Conservation (phyloP, 73 alveolate genomes). For the Paramecium octaurelia region DNA sequence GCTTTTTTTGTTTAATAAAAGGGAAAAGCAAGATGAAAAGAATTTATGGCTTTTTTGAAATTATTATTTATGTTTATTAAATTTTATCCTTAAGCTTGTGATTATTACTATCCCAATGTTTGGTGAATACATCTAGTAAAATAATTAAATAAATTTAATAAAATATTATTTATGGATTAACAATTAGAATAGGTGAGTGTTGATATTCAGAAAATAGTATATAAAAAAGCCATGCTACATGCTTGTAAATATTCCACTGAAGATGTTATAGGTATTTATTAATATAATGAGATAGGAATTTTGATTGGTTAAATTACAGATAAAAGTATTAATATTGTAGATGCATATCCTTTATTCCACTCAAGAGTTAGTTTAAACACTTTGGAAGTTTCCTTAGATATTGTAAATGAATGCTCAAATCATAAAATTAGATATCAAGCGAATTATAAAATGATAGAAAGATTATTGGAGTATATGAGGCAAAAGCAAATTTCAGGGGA, state of each 20-base stretch:
- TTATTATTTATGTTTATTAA: too few relatives aligned
- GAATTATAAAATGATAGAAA: not conserved
- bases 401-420: not conserved
- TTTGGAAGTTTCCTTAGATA: conserved; percentile 13
- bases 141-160: not conserved
- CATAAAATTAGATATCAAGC: not conserved
- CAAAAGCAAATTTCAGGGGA: not conserved
- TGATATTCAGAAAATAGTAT: not conserved
- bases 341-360: conserved; percentile 34
- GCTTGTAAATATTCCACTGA: conserved; percentile 27
- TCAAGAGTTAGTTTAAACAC: not conserved
- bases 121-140: not conserved
- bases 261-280: conserved; percentile 19
- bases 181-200: not conserved
- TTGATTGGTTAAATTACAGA: not conserved
- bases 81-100: too few relatives aligned
- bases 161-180: conserved; percentile 14
- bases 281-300: not conserved
- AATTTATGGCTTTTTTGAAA: too few relatives aligned
- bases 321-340: not conserved
- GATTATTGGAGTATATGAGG: conserved; percentile 46
- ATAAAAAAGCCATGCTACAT: conserved; percentile 26
- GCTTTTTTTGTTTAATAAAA: too few relatives aligned
- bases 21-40: too few relatives aligned
- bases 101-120: too few relatives aligned